Base-by-base conservation (phyloP, 1,284 basidiomycete genomes). In the Naganishia albida region DNA sequence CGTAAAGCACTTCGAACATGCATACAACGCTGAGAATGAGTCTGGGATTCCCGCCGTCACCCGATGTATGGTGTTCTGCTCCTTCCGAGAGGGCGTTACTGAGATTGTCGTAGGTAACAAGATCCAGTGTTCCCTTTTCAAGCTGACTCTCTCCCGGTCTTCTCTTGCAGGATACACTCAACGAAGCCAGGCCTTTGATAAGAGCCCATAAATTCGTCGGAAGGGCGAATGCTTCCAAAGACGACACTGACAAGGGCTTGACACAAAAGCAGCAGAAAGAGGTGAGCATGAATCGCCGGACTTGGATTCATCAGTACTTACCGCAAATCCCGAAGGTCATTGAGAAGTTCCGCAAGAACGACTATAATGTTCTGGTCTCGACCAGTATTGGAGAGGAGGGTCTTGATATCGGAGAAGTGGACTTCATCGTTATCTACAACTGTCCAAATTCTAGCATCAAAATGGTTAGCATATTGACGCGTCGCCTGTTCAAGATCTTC, bases 361-460 rank as follows among this genome's bases (percentile, higher is more conserved):
- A 87, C 65, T 92, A 86, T 78, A 98, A 99, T 72, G 88, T 98
- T 38, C 82, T 99, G 4, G 95, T 99, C 1, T 90, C 95, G 0
- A 99, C 96, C 0, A 96, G 90, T 2, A 93, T 99, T 66, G 96
- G 96, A 34, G 96, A 99, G 80, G 96, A 99, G 78, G 96, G 96
- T 68, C 82, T 99, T n/a, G 96, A 99, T 76, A 99, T 99, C 65
- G 96, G 96, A 52, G 94, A 97, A 74, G 89, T 99, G n/a, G 96
- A 99, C 76, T 83, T 95, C 74, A 96, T 97, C 63, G 83, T 97
- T 48, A 96, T 94, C 74, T 99, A 99, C 77, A 96, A 99, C 72
- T 88, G 94, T 43, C 91, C 94, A 72, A 97, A 95, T 80, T 92
- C 92, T 15, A 90, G 94, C 0, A 93, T 98, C 70, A 91, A 95